Base-by-base conservation (phyloP, 768 basidiomycete genomes). In the Trametes cinnabarina region DNA sequence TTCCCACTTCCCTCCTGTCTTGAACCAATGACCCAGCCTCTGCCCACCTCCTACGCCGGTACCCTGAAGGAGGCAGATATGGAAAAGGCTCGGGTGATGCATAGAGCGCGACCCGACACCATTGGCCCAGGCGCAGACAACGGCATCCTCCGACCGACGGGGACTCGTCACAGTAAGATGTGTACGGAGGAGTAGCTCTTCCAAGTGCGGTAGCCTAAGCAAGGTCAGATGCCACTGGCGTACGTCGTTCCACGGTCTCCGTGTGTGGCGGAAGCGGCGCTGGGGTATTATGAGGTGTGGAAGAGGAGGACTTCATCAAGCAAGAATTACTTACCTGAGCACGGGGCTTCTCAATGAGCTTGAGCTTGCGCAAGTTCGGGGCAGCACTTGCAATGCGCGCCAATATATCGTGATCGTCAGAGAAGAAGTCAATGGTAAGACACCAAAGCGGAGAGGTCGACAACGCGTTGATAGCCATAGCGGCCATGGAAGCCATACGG, bases 361-460 rank as follows among this genome's bases (percentile, higher is more conserved):
- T 57, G 20, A 57, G 55, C 47, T 49, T 50, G 17, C 47, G 46
- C 28, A 57, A 23, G 39, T 32, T 42, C 1, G 55, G 55, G 6
- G 30, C 19, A 17, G 47, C 28, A 3, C n/a, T 5, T 8, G 41
- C 48, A 5, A 57, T 19, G 22, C 30, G 47, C 3, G 32, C 0
- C 6, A 57, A 40, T 1, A 50, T n/a, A 41, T 57, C 47, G 32
- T 49, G 43, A 25, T 57, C 55, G 40, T 49, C 28, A 26, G 40
- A 22, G 47, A 57, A 57, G 37, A 48, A 48, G 14, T 57, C 55
- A 11, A 57, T 34, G 0, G 47, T 57, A 19, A 57, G 40, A 3
- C 39, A 43, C 19, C 41, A 26, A 0, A 57, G 39, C 6, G 17
- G 47, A 6, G 55, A 57, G 4, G 47, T 30, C 4, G 47, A 39